phyloP scores from a whole-genome alignment of 345 rosid species.

The Brassica carinata region DNA sequence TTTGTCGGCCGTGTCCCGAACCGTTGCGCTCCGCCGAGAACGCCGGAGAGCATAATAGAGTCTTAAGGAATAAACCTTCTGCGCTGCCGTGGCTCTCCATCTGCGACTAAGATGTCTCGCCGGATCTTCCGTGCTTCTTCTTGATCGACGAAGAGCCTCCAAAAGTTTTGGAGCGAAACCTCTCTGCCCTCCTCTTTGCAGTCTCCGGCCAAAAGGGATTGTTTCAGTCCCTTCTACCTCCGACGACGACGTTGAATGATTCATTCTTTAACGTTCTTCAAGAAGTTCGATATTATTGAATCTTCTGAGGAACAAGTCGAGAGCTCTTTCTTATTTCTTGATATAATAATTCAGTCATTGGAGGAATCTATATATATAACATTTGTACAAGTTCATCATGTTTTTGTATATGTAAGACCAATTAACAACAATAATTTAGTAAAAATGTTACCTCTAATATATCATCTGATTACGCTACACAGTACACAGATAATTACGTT shows the following conservation, averaged over 20 bases:
- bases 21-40: conserved; percentile 52
- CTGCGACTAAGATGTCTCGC: conserved; percentile 21
- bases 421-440: too few relatives aligned
- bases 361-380: conserved; percentile 32
- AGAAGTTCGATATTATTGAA: neutral
- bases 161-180: conserved; percentile 29
- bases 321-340: conserved; percentile 5
- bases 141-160: conserved; percentile 30
- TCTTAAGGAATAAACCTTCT: conserved; percentile 70
- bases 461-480: too few relatives aligned
- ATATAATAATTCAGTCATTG: neutral
- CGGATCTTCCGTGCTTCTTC: conserved; percentile 9
- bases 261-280: neutral
- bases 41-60: conserved; percentile 71
- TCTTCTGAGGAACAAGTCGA: neutral
- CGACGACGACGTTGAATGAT: neutral
- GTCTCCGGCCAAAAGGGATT: conserved; percentile 18
- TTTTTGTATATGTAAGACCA: too few relatives aligned
- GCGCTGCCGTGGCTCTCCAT: conserved; percentile 76
- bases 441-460: too few relatives aligned
- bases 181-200: neutral
- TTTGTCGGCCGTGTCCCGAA: conserved; percentile 81
- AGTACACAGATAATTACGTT: too few relatives aligned
- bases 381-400: neutral
- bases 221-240: neutral